Base-by-base conservation (phyloP, 1,284 basidiomycete genomes). In the Sanghuangporus sanghuang region DNA sequence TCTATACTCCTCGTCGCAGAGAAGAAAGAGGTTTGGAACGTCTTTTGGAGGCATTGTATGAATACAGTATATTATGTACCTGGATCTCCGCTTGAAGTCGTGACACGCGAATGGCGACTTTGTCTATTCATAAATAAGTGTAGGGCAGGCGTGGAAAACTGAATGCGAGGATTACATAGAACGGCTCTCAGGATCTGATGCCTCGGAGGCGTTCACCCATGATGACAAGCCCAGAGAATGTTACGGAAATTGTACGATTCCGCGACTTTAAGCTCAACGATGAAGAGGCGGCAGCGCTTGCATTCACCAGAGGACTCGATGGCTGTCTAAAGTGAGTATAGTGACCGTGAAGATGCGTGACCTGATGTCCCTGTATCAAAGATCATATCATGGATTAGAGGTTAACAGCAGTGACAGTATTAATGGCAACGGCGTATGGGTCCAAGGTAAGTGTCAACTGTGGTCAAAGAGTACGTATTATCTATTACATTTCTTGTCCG, bases 281-380 rank as follows among this genome's bases (percentile, higher is more conserved):
- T 11, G 62, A 44, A 63, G 62, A 63, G 27, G 32, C 23, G n/a
- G 61, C n/a, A 54, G 52, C 61, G 3, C 56, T 65, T 16, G 39
- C 11, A 32, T 36, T 40, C 7, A 59, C 61, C 8, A 53, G 58
- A 32, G 44, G 35, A 14, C 38, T 65, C 16, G 61, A 65, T 62
- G 64, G 64, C 14, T 65, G 64, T 48, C 18, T 65, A 48, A 65
- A 56, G 60, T 65, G 40, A 23, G 48, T 50, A 38, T 1, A n/a
- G 14, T 12, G 38, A 21, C 18, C 36, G 9, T 35, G 23, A 6
- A 27, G 14, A 48, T 9, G 14, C 7, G n/a, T 38, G 16, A 27
- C 49, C 44, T 27, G 16, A 12, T 18, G 12, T 11, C 14, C 9
- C 27, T 11, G 6, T 11, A 11, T n/a, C 21, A 18, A n/a, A 64